Conservation (phyloP, 176 grass and related monocot genomes). For the Phragmites australis region DNA sequence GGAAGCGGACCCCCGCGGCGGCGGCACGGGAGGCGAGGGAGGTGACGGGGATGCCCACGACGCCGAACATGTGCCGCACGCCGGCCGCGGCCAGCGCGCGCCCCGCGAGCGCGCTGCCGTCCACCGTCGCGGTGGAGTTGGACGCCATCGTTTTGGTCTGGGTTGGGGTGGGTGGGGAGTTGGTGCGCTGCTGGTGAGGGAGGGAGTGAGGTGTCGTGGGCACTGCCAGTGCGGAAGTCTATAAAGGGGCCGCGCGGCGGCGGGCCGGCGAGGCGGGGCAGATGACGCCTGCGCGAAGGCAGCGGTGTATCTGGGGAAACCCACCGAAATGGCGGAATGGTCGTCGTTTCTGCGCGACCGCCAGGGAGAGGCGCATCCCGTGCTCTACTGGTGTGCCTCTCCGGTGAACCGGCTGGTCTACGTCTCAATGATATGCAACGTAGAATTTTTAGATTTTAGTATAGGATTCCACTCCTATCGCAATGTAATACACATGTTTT, state of each 20-base stretch:
- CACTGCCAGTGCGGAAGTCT: neutral
- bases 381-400: too few species aligned
- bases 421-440: too few species aligned
- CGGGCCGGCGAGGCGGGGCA: neutral
- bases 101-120: constrained; percentile 69
- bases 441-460: too few species aligned
- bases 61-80: constrained; percentile 82
- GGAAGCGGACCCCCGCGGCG: constrained; percentile 68
- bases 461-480: too few species aligned
- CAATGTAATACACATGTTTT: too few species aligned
- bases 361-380: too few species aligned
- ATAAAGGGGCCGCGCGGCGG: neutral
- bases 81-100: constrained; percentile 62
- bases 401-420: too few species aligned
- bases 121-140: constrained; percentile 37
- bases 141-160: neutral
- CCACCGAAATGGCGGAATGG: too few species aligned
- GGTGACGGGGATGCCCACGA: constrained; percentile 95
- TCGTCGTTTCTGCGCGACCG: too few species aligned
- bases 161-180: neutral
- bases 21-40: constrained; percentile 73
- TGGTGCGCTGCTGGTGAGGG: too few species aligned
- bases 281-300: neutral
- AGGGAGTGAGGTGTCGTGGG: neutral
- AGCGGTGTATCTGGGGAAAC: neutral